A percentile compares a stretch with the other conserved stretches of the same genome.
These are phyloP conservation scores for sunflower (Helianthus annuus) DNA, from an alignment of 129 eudicot species.

Conservation along the genomic window HanXRQr2.0-SUNRISE NC_035445.2:156366161-156366660, in stretches of 20 bases:
- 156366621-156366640: slow-evolving; percentile 29
- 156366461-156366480: not conserved
- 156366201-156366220: no score
- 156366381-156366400: not conserved
- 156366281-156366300: no score
- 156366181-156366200: no score
- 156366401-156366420: not conserved
- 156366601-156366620: slow-evolving; percentile 4
- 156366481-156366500: not conserved
- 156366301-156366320: no score
- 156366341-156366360: no score
- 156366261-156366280: no score
- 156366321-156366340: no score
- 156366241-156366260: no score
- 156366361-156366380: not conserved
- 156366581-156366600: slow-evolving; percentile 36
- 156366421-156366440: not conserved
- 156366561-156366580: slow-evolving; percentile 47
- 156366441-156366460: not conserved
- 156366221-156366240: no score
- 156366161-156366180: not conserved
- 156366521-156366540: slow-evolving; percentile 48
- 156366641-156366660: not conserved
- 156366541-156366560: slow-evolving; percentile 50
- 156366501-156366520: slow-evolving; percentile 42